A percentile compares a stretch with the other conserved stretches of the same genome.
Conservation (phyloP, 2,329 filamentous ascomycete genomes). For the Calonectria leucothoes region DNA sequence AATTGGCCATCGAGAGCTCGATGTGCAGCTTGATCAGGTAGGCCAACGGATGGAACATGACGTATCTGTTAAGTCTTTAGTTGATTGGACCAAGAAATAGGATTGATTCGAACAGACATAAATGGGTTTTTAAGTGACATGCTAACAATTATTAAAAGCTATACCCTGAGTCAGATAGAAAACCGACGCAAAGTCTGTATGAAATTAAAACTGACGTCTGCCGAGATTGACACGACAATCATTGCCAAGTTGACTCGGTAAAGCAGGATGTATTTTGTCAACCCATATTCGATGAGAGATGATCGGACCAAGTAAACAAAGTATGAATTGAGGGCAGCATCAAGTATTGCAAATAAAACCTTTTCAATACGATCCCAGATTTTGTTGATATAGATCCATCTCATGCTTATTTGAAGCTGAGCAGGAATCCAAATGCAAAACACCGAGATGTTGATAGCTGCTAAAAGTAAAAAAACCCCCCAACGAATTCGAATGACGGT, state of each 20-base stretch:
- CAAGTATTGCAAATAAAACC: constrained; percentile 15
- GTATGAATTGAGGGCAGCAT: constrained; percentile 64
- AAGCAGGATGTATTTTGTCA: constrained; percentile 66
- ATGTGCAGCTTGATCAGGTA: constrained; percentile 42
- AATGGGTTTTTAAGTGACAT: constrained; percentile 38
- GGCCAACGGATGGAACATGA: constrained; percentile 40
- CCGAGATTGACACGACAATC: constrained; percentile 59
- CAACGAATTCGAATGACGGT: not conserved
- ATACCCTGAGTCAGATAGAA: not conserved
- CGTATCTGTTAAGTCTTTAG: constrained; percentile 29
- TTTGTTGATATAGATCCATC: constrained; percentile 8
- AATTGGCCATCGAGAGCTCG: constrained; percentile 40
- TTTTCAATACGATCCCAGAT: constrained; percentile 20
- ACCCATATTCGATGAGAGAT: constrained; percentile 76
- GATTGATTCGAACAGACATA: constrained; percentile 19
- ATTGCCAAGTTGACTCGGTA: constrained; percentile 17
- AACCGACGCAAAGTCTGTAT: not conserved
- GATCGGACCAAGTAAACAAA: constrained; percentile 69
- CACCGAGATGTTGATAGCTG: constrained; percentile 17
- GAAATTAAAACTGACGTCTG: constrained; percentile 59
- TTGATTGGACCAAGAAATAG: not conserved
- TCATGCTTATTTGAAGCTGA: constrained; percentile 19
- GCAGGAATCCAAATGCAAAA: constrained; percentile 22
- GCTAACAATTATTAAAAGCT: constrained; percentile 36
- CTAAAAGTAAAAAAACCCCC: not conserved